These are phyloP conservation scores for Mortierella sp. DNA, from an alignment of 371 early-diverging fungal genomes.

Conservation along the genomic window DNA sequence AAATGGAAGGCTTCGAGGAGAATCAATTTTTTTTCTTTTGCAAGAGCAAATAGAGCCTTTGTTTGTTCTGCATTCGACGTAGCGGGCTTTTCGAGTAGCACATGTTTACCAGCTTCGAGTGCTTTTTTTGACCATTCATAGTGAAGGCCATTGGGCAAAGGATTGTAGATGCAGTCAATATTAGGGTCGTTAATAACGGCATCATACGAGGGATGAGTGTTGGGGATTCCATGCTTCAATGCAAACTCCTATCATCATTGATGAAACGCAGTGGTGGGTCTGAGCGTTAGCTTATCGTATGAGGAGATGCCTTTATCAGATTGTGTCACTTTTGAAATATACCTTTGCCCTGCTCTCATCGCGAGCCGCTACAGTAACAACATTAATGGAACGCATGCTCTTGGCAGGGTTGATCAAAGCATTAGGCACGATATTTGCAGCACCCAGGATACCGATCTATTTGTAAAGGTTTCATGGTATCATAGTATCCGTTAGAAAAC, in stretches of 20 bases:
- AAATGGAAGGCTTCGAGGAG: constrained; percentile 64
- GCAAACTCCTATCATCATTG: constrained; percentile 8
- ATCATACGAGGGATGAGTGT: constrained; percentile 58
- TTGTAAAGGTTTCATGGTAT: neutral
- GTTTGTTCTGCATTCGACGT: constrained; percentile 57
- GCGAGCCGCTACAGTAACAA: constrained; percentile 60
- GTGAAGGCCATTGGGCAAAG: constrained; percentile 64
- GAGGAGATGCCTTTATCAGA: too few relatives aligned
- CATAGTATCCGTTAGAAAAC: neutral
- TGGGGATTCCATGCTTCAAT: constrained; percentile 49
- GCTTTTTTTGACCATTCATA: constrained; percentile 59
- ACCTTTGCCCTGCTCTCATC: constrained; percentile 48
- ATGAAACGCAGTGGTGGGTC: too few relatives aligned
- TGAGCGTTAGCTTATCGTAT: neutral
- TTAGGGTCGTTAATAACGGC: constrained; percentile 56
- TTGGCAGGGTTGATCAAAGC: constrained; percentile 54
- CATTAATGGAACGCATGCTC: constrained; percentile 31
- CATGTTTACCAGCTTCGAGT: constrained; percentile 56
- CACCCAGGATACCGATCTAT: constrained; percentile 59
- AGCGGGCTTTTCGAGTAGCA: constrained; percentile 61
- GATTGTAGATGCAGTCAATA: constrained; percentile 65
- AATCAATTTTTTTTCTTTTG: constrained; percentile 45
- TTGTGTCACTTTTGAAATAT: neutral
- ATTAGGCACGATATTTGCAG: constrained; percentile 60
- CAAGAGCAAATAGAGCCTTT: constrained; percentile 29